Conservation (phyloP, 164 flowering plant genomes). For the Cinnamomum micranthum region DNA sequence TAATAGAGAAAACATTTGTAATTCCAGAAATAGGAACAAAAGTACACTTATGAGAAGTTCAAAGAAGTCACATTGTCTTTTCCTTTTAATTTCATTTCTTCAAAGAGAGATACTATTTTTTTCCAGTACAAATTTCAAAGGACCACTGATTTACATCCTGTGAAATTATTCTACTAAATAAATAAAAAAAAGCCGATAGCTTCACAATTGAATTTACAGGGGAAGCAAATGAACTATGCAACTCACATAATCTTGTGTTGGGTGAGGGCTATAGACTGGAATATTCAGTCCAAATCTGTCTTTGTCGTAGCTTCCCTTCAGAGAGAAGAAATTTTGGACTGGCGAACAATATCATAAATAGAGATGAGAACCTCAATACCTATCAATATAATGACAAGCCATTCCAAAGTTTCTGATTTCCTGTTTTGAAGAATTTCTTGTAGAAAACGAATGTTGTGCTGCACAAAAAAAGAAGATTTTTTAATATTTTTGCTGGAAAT, state of each 20-base stretch:
- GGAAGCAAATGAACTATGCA: background rate
- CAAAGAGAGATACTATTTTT: background rate
- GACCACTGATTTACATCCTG: background rate
- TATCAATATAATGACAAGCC: constrained; percentile 78
- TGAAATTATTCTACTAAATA: background rate
- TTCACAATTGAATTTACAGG: background rate
- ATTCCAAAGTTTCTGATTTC: constrained; percentile 83
- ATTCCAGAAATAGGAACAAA: no score
- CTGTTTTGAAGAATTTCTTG: constrained; percentile 89
- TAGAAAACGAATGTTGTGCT: constrained; percentile 88
- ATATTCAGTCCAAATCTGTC: background rate
- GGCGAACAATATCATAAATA: constrained; percentile 60
- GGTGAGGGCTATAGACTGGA: background rate
- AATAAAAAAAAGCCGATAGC: no score
- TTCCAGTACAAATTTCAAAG: background rate
- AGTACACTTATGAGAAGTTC: no score
- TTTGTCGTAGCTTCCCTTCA: background rate
- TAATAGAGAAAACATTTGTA: no score
- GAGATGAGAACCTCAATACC: constrained; percentile 75
- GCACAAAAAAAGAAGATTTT: background rate
- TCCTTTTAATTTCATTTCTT: background rate
- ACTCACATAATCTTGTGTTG: background rate
- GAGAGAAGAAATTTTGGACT: constrained; percentile 3
- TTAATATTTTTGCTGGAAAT: background rate
- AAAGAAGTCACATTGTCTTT: no score